phyloP scores from a whole-genome alignment of 768 basidiomycete genomes.

The Mycena pura region DNA sequence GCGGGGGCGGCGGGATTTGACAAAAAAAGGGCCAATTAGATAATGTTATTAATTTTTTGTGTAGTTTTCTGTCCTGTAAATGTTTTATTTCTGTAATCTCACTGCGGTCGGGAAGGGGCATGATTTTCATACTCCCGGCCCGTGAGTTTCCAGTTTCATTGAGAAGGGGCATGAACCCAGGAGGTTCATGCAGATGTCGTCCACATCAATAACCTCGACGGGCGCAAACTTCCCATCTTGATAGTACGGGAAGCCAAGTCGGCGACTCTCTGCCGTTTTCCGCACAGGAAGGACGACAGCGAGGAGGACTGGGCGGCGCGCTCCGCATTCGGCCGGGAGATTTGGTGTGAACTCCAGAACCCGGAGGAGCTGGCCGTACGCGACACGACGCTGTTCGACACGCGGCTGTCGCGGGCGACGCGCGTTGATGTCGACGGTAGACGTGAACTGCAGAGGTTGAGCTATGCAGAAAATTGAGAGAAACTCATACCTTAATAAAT shows the following conservation, averaged over 20 bases:
- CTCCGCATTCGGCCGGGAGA: neutral
- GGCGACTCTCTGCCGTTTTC: neutral
- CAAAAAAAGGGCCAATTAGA: no score
- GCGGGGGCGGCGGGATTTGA: no score
- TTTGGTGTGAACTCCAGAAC: neutral
- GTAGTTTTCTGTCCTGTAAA: no score
- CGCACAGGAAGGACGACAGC: neutral
- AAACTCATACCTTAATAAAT: slow-evolving; percentile 4
- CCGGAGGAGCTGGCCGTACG: neutral
- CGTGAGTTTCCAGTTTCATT: no score
- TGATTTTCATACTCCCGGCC: no score
- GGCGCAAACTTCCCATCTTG: neutral
- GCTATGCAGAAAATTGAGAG: neutral
- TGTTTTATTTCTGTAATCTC: no score
- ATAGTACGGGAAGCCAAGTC: neutral
- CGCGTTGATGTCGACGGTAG: neutral
- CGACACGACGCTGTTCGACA: neutral
- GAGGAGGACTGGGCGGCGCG: neutral
- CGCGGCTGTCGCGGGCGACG: neutral
- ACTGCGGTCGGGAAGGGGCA: no score
- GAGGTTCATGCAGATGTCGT: no score
- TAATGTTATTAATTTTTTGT: no score
- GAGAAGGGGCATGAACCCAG: no score
- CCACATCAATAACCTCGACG: neutral
- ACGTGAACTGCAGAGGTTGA: neutral